Evolutionary conservation across 2,329 filamentous ascomycete genomes (phyloP).

Genomic region (Talaromyces islandicus): DNA sequence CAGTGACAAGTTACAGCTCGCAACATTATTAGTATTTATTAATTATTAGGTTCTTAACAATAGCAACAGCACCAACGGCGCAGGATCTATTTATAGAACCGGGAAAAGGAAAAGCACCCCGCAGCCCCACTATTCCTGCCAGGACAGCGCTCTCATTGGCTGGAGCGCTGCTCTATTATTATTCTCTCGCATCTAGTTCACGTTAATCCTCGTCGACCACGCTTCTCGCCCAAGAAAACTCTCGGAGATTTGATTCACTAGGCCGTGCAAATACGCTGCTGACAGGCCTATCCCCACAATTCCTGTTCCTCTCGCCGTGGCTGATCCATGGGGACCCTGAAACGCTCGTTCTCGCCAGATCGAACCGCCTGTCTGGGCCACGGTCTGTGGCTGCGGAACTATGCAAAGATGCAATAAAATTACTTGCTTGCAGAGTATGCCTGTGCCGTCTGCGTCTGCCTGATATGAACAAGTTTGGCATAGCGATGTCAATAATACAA

Average conservation of each 20-base stretch:
- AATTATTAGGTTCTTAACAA: too few species aligned
- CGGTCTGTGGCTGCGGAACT: neutral
- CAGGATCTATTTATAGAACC: neutral
- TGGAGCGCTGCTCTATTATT: neutral
- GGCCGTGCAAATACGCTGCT: neutral
- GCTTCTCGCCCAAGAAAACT: neutral
- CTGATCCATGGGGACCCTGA: neutral
- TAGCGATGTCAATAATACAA: neutral
- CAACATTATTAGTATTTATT: too few species aligned
- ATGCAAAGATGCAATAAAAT: neutral
- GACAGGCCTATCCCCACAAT: neutral
- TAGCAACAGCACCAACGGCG: neutral
- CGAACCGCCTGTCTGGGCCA: neutral
- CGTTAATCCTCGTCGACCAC: neutral
- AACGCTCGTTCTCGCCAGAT: neutral
- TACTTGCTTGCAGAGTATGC: neutral
- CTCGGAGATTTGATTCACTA: neutral
- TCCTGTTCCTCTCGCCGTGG: neutral
- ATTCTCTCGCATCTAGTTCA: neutral
- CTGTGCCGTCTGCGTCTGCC: neutral
- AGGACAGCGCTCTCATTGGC: neutral
- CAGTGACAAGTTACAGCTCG: neutral
- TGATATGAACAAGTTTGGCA: neutral
- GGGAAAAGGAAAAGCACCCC: neutral
- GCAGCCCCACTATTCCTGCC: neutral